phyloP scores from a whole-genome alignment of 495 filamentous ascomycete genomes.

The Sordaria brevicollis region DNA sequence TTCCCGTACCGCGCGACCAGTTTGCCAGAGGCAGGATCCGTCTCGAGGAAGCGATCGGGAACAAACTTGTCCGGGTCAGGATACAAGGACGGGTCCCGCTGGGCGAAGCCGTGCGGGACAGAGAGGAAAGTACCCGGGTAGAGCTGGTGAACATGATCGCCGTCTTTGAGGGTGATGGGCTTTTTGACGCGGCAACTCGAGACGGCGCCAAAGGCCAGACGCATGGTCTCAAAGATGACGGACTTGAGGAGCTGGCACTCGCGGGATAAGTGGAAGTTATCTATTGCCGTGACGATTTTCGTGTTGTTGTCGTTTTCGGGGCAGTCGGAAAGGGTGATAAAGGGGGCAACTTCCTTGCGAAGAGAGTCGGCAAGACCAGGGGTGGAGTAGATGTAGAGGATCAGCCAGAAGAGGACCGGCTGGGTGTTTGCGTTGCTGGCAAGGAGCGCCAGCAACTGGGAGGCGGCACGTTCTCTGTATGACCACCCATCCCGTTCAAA shows the following conservation, averaged over 20 bases:
- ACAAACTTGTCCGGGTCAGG: conserved; percentile 8
- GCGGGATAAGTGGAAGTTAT: not conserved
- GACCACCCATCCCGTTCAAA: conserved; percentile 1
- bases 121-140: not conserved
- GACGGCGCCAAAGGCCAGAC: conserved; percentile 2
- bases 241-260: conserved; percentile 6
- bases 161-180: not conserved
- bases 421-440: conserved; percentile 6
- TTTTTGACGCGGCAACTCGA: conserved; percentile 6
- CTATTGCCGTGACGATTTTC: not conserved
- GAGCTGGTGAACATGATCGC: not conserved
- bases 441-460: not conserved
- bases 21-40: not conserved
- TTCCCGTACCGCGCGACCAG: conserved; percentile 2
- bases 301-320: not conserved
- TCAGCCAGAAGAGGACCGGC: conserved; percentile 1
- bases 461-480: not conserved
- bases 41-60: conserved; percentile 14
- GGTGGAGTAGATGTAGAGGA: conserved; percentile 1
- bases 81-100: conserved; percentile 7
- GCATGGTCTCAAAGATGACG: conserved; percentile 5
- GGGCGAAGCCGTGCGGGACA: not conserved
- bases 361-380: not conserved
- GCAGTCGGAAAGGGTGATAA: not conserved
- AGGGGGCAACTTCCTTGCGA: not conserved